phyloP scores from a whole-genome alignment of 208 protist species.

The Leishmania tarentolae region DNA sequence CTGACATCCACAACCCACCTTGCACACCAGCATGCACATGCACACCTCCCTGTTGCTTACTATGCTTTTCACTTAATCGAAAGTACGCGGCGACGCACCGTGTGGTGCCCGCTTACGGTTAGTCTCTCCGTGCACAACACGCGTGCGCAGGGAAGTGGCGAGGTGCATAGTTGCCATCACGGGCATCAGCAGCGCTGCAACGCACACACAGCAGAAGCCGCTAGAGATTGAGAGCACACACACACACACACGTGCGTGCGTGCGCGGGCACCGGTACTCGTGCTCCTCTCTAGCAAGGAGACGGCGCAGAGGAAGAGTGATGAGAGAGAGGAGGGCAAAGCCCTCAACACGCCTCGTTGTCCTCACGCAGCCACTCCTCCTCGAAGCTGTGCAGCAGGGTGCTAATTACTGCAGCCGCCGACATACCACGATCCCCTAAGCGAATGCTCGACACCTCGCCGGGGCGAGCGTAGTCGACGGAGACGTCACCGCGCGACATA shows the following conservation, averaged over 20 bases:
- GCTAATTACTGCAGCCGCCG: constrained; percentile 78
- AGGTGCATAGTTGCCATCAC: background rate
- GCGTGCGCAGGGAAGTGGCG: background rate
- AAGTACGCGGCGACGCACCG: background rate
- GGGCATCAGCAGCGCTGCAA: background rate
- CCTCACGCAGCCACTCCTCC: constrained; percentile 85
- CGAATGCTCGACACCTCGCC: constrained; percentile 71
- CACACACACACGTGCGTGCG: background rate
- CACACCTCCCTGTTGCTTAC: background rate
- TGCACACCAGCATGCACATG: background rate
- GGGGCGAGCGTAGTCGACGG: constrained; percentile 62
- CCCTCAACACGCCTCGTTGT: constrained; percentile 54
- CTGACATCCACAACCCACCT: background rate
- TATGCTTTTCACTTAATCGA: background rate
- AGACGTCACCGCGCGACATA: constrained; percentile 85
- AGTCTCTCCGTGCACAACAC: background rate
- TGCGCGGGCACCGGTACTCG: background rate
- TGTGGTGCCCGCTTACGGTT: background rate
- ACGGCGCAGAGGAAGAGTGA: background rate
- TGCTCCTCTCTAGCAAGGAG: background rate
- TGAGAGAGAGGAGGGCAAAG: background rate
- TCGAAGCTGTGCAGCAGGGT: constrained; percentile 78
- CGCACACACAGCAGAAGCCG: background rate
- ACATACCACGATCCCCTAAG: constrained; percentile 79
- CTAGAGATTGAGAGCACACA: background rate